These are phyloP conservation scores for Staphylotrichum tortipilum DNA, from an alignment of 495 filamentous ascomycete genomes.

Conservation along the genomic window DNA sequence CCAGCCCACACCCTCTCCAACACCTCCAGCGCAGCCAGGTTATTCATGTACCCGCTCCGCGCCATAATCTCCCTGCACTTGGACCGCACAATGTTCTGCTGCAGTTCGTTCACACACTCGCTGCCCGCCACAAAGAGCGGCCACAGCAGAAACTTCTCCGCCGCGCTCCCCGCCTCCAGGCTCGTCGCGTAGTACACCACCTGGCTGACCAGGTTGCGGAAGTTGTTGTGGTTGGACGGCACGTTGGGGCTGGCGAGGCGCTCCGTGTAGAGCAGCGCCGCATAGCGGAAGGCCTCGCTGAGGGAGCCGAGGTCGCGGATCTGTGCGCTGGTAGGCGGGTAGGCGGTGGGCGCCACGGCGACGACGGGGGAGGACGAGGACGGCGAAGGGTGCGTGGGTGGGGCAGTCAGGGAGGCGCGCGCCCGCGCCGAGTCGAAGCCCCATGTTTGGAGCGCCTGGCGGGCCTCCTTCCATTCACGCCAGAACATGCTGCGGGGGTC, in stretches of 20 bases:
- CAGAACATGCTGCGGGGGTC: conserved; percentile 60
- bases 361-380: background rate
- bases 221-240: conserved; percentile 65
- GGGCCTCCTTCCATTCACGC: conserved; percentile 77
- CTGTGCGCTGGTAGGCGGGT: conserved; percentile 36
- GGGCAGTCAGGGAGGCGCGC: conserved; percentile 34
- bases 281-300: conserved; percentile 83
- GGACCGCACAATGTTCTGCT: conserved; percentile 66
- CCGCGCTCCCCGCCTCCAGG: conserved; percentile 54
- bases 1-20: conserved; percentile 74
- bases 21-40: conserved; percentile 74
- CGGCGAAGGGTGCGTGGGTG: background rate
- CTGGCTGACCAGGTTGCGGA: conserved; percentile 73
- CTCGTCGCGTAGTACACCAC: conserved; percentile 74
- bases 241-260: conserved; percentile 72
- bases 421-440: conserved; percentile 52
- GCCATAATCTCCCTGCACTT: conserved; percentile 79
- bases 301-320: conserved; percentile 49
- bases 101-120: conserved; percentile 76
- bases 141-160: conserved; percentile 89
- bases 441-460: conserved; percentile 70
- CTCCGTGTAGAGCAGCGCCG: conserved; percentile 84
- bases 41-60: conserved; percentile 87
- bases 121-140: conserved; percentile 86
- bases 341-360: conserved; percentile 14